These are phyloP conservation scores for Schwanniomyces vanrijiae DNA, from an alignment of 805 yeast species.

Conservation along the genomic window DNA sequence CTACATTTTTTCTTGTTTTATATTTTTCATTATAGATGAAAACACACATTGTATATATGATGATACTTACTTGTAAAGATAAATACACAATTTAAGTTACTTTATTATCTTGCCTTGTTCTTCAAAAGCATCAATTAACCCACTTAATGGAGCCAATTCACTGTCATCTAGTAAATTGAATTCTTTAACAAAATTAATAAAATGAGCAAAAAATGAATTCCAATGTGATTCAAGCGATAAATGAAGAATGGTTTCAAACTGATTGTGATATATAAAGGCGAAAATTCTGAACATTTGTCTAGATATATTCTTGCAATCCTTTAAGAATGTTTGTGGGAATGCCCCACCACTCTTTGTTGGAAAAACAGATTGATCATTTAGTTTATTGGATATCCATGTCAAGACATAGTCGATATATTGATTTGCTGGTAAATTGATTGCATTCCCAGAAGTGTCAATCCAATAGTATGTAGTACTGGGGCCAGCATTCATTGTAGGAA, in stretches of 20 bases:
- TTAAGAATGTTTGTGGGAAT: constrained; percentile 81
- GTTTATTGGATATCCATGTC: constrained; percentile 84
- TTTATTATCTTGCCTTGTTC: constrained; percentile 77
- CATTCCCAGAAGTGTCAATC: constrained; percentile 77
- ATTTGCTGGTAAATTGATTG: constrained; percentile 84
- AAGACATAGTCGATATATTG: constrained; percentile 91
- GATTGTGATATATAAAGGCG: constrained; percentile 93
- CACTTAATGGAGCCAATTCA: constrained; percentile 77
- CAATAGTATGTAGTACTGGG: constrained; percentile 88
- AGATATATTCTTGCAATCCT: constrained; percentile 82
- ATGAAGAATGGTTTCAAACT: constrained; percentile 91
- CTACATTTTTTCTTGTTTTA: neutral
- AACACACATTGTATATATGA: constrained; percentile 1
- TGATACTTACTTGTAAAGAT: neutral
- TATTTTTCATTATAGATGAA: constrained; percentile 2
- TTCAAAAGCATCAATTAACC: constrained; percentile 78
- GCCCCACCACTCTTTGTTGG: constrained; percentile 91
- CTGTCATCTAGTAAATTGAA: constrained; percentile 75
- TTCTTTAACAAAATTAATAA: constrained; percentile 81
- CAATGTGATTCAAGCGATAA: constrained; percentile 93
- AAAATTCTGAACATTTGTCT: constrained; percentile 93
- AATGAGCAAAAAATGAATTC: constrained; percentile 97
- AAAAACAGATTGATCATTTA: constrained; percentile 85
- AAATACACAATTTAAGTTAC: neutral
- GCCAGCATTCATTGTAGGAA: constrained; percentile 95